Evolutionary conservation across 352 stramenopile species (phyloP).

Genomic region (Globisporangium sylvaticum): DNA sequence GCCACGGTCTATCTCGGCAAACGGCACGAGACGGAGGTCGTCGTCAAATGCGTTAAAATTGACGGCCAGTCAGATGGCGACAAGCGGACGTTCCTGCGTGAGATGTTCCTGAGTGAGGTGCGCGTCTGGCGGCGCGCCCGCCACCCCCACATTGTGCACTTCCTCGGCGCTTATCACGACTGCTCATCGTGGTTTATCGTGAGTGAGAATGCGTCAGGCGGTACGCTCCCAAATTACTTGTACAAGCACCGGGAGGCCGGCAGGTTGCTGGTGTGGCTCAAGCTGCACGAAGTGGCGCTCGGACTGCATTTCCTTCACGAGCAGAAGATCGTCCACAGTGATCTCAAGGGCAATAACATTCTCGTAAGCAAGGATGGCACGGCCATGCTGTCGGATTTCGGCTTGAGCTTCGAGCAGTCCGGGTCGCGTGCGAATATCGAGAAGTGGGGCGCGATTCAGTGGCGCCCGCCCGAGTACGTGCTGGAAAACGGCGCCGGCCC

Average conservation of each 20-base stretch:
- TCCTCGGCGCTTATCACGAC: neutral
- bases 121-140: neutral
- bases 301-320: conserved; percentile 2
- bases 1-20: neutral
- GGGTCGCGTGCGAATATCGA: neutral
- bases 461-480: conserved; percentile 1
- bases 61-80: neutral
- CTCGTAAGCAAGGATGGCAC: conserved; percentile 1
- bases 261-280: neutral
- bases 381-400: conserved; percentile 4
- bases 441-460: neutral
- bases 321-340: neutral
- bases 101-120: neutral
- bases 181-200: neutral
- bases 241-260: neutral
- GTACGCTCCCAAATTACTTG: neutral
- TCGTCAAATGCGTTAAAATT: neutral
- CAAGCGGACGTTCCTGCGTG: neutral
- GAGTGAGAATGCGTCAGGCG: neutral
- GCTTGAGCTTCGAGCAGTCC: conserved; percentile 3
- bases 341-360: conserved; percentile 8
- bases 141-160: neutral
- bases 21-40: neutral
- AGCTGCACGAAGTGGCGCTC: conserved; percentile 1
- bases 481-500: neutral